Base-by-base conservation (phyloP, 2,329 filamentous ascomycete genomes). In the Penicillium janthinellum region DNA sequence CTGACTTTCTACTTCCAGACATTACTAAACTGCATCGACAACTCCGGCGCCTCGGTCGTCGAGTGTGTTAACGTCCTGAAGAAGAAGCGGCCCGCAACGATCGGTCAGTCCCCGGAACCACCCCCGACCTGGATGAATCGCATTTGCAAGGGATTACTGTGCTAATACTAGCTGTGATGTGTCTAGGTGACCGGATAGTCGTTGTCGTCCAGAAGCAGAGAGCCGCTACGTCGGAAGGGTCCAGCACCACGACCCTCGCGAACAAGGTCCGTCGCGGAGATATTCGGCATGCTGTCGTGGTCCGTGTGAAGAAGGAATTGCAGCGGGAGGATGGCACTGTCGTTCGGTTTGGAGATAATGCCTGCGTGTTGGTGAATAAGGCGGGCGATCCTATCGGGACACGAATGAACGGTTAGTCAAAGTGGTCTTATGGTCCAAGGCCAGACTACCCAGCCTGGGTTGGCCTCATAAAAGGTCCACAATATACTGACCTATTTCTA, bases 1-100 rank as follows among this genome's bases (percentile, higher is more conserved):
- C 45, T 66, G n/a, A 64, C 42, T 14, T 1, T 31, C 37, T 49
- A 3, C 5, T 12, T 17, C 25, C 69, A 97, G 95, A 90, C 93
- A 76, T 92, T 99, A 87, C 86, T 99, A 72, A 97, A 95, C 81
- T 98, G 95, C 88, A 98, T 99, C 87, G 95, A 99, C 89, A 99
- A 97, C 84, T 98, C 95, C 67, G 95, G 95, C 76, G 95, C 95
- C 69, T 93, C 95, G 71, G 84, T 99, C 68, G 95, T 98, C 80
- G 95, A 99, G 82, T 99, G 95, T 81, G 91, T 90, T 76, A 90
- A 94, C 76, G 90, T 98, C 64, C 83, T 99, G 72, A 91, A 91
- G 73, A 95, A 94, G 82, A 96, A 97, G 82, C 87, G 89, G 52
- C 71, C 78, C 72, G 95, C 94, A 61, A 89, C 88, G 73, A 93